Percentiles rank a stretch among this genome's conserved stretches.
phyloP scores from a whole-genome alignment of 1,284 basidiomycete genomes.

The Cryptococcus hybrid region DNA sequence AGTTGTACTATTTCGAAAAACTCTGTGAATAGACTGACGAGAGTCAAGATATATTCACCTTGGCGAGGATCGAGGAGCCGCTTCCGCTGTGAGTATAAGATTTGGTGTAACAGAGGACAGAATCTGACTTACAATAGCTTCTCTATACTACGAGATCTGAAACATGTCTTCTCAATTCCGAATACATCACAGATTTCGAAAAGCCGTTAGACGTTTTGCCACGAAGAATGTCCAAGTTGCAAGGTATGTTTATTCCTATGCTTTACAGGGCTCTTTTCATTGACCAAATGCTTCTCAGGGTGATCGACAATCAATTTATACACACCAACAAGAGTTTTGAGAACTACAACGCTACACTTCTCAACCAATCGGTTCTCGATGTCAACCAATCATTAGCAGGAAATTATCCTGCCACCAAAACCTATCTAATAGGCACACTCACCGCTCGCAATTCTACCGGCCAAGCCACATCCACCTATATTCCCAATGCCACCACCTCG shows the following conservation, averaged over 20 bases:
- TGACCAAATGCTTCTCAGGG: constrained; percentile 37
- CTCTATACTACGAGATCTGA: constrained; percentile 70
- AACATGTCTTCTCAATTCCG: constrained; percentile 70
- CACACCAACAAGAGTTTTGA: constrained; percentile 58
- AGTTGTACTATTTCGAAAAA: constrained; percentile 5
- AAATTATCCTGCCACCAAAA: constrained; percentile 50
- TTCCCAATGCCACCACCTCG: constrained; percentile 17
- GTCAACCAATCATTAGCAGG: constrained; percentile 58
- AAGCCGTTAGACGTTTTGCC: constrained; percentile 73
- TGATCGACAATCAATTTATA: constrained; percentile 65
- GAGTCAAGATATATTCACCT: too few relatives aligned
- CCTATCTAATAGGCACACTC: constrained; percentile 66
- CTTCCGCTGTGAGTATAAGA: not conserved
- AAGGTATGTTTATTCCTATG: constrained; percentile 15
- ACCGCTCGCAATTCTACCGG: constrained; percentile 64
- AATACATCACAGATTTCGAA: constrained; percentile 66
- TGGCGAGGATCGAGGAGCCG: constrained; percentile 29
- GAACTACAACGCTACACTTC: constrained; percentile 53
- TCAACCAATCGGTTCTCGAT: constrained; percentile 36
- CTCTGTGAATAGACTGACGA: constrained; percentile 1
- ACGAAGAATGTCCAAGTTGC: constrained; percentile 36
- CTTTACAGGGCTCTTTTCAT: not conserved
- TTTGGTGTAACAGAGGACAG: not conserved
- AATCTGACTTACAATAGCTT: constrained; percentile 53
- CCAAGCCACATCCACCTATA: constrained; percentile 28